These are phyloP conservation scores for Silybum marianum DNA, from an alignment of 129 eudicot genomes.

Conservation along the genomic window DNA sequence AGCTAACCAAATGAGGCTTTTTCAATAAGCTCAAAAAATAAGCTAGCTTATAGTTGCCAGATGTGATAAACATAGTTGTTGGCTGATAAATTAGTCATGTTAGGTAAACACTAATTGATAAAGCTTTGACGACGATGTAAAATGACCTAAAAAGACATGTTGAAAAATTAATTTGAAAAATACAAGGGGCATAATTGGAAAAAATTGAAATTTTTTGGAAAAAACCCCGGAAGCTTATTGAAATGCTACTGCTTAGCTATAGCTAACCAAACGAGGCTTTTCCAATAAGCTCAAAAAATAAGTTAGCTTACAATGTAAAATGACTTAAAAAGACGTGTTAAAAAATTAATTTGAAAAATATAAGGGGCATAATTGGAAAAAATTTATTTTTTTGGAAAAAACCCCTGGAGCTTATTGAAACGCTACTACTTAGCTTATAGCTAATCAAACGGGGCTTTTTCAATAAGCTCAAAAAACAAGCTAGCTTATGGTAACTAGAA, in stretches of 20 bases:
- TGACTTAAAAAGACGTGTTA: background rate
- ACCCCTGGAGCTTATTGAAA: background rate
- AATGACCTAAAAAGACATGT: too few relatives aligned
- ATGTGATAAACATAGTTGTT: background rate
- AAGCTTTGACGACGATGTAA: too few relatives aligned
- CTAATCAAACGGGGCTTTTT: background rate
- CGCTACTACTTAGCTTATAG: background rate
- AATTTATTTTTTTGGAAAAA: background rate
- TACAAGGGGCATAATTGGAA: too few relatives aligned
- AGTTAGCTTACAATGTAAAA: background rate
- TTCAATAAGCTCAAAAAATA: too few relatives aligned
- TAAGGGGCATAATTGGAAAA: background rate
- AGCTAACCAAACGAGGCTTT: background rate
- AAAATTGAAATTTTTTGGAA: too few relatives aligned
- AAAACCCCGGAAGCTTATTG: background rate
- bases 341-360: background rate
- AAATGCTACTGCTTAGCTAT: background rate
- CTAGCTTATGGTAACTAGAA: background rate
- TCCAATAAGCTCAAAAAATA: too few relatives aligned
- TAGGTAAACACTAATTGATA: too few relatives aligned
- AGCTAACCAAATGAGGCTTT: too few relatives aligned
- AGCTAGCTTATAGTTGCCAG: too few relatives aligned
- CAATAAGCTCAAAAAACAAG: background rate
- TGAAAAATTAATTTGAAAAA: too few relatives aligned
- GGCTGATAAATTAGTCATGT: too few relatives aligned